Base-by-base conservation (phyloP, 768 basidiomycete species). In the Leccinum incarnatum region DNA sequence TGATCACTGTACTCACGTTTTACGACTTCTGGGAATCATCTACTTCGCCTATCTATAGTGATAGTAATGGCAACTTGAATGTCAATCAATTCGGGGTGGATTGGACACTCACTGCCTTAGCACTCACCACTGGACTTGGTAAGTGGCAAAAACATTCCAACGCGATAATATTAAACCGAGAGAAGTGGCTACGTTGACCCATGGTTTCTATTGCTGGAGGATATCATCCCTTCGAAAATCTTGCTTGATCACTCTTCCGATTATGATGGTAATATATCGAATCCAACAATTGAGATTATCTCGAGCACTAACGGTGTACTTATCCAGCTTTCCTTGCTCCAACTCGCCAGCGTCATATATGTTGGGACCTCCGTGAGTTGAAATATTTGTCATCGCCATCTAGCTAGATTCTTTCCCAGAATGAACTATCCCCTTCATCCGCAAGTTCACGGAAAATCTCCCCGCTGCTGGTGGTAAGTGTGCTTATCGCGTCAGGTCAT, bases 131-230 rank as follows among this genome's bases (percentile, higher is more conserved):
- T 17, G 67, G 61, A 3, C 34, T 70, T 27, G 67, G 67, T 69
- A n/a, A 68, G 62, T 19, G n/a, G n/a, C n/a, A 42, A 19, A 19
- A 19, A 42, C 4, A 10, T 9, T 42, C 5, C 42, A 42, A 42
- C 10, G 11, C 19, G 42, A 0, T 19, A 19, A 42, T 19, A 19
- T 19, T n/a, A 11, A 19, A 42, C 6, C n/a, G n/a, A 42, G 42
- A 4, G n/a, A 42, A 42, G 42, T 42, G 42, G 5, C 50, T 19
- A 51, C 10, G 4, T 32, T 32, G 50, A 32, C 50, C 17, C 69
- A 71, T 7, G 53, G 64, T 6, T 69, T 69, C 30, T 64, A 53
- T 54, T 69, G 64, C 45, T 71, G 68, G 69, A 49, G 62, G 54
- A 64, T 71, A 58, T 50, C 55, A 21, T 47, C 27, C 10, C 52